Conservation (phyloP, 2,329 filamentous ascomycete species). For the Fusarium cyanostomum region DNA sequence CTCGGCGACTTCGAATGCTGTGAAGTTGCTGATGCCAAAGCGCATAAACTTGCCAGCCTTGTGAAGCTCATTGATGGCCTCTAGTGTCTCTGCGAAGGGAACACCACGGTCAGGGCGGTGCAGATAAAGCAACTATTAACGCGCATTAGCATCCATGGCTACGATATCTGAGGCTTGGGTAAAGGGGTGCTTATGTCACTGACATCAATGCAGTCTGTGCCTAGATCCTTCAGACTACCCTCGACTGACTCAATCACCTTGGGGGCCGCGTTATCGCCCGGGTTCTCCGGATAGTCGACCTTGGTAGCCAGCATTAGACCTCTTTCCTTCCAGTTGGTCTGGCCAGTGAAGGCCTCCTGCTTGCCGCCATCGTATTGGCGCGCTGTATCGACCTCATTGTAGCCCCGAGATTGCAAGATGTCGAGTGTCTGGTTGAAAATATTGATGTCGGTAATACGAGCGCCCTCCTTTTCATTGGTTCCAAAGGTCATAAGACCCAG, state of each 20-base stretch:
- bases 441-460: constrained; percentile 2
- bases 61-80: constrained; percentile 80
- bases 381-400: constrained; percentile 76
- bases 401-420: constrained; percentile 45
- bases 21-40: constrained; percentile 83
- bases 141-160: too few relatives aligned
- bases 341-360: constrained; percentile 74
- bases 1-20: constrained; percentile 87
- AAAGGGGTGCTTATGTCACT: too few relatives aligned
- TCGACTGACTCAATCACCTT: not conserved
- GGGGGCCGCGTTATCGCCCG: not conserved
- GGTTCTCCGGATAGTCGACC: constrained; percentile 32
- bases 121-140: constrained; percentile 40
- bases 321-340: constrained; percentile 71
- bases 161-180: too few relatives aligned
- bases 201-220: not conserved
- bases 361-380: constrained; percentile 70
- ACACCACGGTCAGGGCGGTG: constrained; percentile 64
- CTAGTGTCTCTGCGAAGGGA: constrained; percentile 82
- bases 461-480: not conserved
- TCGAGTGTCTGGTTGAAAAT: constrained; percentile 1
- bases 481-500: constrained; percentile 20
- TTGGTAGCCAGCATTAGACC: constrained; percentile 77
- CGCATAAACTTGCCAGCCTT: constrained; percentile 85
- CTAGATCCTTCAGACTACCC: not conserved